Evolutionary conservation across 805 yeast genomes (phyloP).

Genomic region (Candida glaebosa): DNA sequence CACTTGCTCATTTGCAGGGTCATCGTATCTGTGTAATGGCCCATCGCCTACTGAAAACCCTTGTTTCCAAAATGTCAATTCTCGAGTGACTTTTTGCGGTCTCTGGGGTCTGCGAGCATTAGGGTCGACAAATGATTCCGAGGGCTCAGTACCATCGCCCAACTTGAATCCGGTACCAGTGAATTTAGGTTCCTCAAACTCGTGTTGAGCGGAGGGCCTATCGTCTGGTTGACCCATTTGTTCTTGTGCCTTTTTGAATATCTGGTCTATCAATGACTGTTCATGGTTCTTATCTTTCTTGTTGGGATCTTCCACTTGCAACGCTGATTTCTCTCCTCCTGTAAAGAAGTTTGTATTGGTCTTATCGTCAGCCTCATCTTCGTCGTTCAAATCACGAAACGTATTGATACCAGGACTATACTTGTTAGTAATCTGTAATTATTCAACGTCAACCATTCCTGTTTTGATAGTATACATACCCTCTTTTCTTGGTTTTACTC

Average conservation of each 20-base stretch:
- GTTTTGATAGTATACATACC: constrained; percentile 7
- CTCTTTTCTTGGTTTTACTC: constrained; percentile 2
- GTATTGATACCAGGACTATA: constrained; percentile 29
- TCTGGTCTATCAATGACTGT: constrained; percentile 58
- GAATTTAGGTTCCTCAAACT: constrained; percentile 27
- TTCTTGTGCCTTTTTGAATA: constrained; percentile 58
- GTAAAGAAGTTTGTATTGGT: constrained; percentile 57
- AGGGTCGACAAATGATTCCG: constrained; percentile 34
- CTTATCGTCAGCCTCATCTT: constrained; percentile 48
- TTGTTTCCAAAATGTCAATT: constrained; percentile 92
- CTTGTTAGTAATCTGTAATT: constrained; percentile 3
- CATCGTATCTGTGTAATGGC: constrained; percentile 79
- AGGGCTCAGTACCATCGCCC: constrained; percentile 44
- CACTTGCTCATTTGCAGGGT: constrained; percentile 79
- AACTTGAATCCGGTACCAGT: constrained; percentile 51
- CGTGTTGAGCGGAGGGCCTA: constrained; percentile 30
- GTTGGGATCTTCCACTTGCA: constrained; percentile 76
- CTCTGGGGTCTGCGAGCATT: constrained; percentile 15
- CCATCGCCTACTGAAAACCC: constrained; percentile 97
- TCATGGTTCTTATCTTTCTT: constrained; percentile 33
- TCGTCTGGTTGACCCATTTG: constrained; percentile 38
- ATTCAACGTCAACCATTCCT: too few species aligned
- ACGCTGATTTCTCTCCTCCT: constrained; percentile 71
- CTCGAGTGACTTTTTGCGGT: constrained; percentile 60
- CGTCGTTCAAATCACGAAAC: constrained; percentile 34